Evolutionary conservation across 306 rosid genomes (phyloP), one percentile per base, ranked within the genome.

Genomic region (Cicer judaicum): DNA sequence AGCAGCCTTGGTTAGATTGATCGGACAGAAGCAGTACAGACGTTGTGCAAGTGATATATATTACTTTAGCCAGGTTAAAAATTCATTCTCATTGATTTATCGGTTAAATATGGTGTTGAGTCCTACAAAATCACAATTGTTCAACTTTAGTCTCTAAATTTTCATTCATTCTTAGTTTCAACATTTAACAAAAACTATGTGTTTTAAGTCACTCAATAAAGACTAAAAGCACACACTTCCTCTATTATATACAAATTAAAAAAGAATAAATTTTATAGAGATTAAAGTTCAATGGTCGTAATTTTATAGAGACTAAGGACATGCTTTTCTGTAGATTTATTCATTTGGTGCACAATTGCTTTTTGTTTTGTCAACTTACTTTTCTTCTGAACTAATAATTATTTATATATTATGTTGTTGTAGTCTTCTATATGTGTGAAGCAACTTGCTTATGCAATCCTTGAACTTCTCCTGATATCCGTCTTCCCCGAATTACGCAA

Each of bases 21-120:
- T 95, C 38, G 99, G 99, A 24, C 72, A 78, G 42, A 92, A 85
- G 75, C 99, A 92, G 81, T 95, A 95, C 87, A 90, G 68, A 84
- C 96, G 90, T 1, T 90, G 97, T 79, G 99, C 98, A 34, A 90
- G 91, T 70, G 99, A 95, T 77, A 89, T 95, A 38, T 95, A 95
- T 67, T 89, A 86, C 79, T 95, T 95, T 82, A 95, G 87, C 78
- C 99, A 92, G 93, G 99, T 94, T 69, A 41, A 74, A 83, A 83
- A 59, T 75, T 80, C 73, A 76, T 64, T 64, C 59, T 60, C 59
- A 7, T 69, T 75, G 64, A 38, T 59, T 19, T 59, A 56, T 56
- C 8, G 7, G 16, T 59, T 59, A 29, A 59, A 59, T 57, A 57
- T 7, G 11, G 11, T 24, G 34, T 21, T 57, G 39, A 57, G 24